Base-by-base conservation (phyloP, 2,329 filamentous ascomycete species). In the Clathrospora elynae region DNA sequence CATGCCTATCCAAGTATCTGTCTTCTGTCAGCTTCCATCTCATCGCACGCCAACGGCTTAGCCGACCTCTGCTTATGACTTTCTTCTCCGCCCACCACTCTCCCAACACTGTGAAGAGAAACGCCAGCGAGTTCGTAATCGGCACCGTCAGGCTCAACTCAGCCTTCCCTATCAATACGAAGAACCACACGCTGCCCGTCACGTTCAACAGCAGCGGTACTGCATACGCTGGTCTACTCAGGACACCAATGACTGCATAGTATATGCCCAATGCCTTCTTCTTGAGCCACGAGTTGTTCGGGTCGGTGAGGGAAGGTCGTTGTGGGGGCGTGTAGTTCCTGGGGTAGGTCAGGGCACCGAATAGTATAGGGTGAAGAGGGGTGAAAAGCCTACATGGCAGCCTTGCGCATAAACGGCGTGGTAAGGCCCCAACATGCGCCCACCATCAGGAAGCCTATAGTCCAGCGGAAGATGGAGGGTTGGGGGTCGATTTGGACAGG, bases 1-100 rank as follows among this genome's bases (percentile, higher is more conserved):
- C 87, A 95, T 91, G 6, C 90, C 90, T 41, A 90, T 72, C 79
- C 86, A 89, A 0, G 89, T 95, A 68, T 92, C 89, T 90, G 51
- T 16, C 6, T 6, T 2, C 14, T 13, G 18, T 59, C 39, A 61
- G 49, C 22, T 4, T 38, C 36, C 12, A 16, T 8, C 5, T 5
- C 25, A 24, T 11, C n/a, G n/a, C 24, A 12, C 5, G 6, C 3
- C 8, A 6, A 5, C 19, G 14, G 73, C 80, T 62, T 74, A 90
- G n/a, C n/a, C n/a, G n/a, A n/a, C 88, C 83, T 76, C 83, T 80
- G 56, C 85, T 88, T 49, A 97, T 95, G 2, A 91, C 87, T 69
- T 96, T 97, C 48, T 84, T 84, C 61, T 96, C 92, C 1, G 92
- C 90, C 77, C 86, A 95, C 90, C 91, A 97, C 59, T 97, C 92